phyloP scores from a whole-genome alignment of 345 rosid species.

The Citrus australasica region DNA sequence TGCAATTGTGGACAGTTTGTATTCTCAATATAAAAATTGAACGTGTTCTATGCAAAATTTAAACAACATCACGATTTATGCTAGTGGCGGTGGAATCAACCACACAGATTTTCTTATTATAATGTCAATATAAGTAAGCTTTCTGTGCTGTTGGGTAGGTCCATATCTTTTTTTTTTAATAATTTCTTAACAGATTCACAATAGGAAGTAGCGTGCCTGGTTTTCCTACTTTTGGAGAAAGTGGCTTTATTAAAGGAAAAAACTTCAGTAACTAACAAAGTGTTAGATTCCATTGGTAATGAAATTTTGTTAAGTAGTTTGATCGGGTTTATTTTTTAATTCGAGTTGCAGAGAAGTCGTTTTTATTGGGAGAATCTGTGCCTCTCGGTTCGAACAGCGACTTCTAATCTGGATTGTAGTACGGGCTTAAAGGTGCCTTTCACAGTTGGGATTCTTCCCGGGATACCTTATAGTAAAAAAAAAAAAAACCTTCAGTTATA shows the following conservation, averaged over 20 bases:
- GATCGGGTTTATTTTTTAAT: no score
- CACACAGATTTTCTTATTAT: no score
- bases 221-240: neutral
- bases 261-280: neutral
- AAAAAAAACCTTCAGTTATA: neutral
- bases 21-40: neutral
- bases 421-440: no score
- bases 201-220: constrained; percentile 18
- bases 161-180: neutral
- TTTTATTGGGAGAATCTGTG: no score
- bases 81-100: no score
- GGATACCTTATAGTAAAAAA: no score
- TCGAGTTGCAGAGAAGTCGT: no score
- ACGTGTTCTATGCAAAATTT: neutral
- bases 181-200: neutral
- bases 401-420: no score
- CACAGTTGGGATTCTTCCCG: fast-evolving
- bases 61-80: neutral
- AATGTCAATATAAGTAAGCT: neutral
- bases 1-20: neutral
- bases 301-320: no score
- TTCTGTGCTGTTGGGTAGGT: neutral
- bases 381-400: fast-evolving
- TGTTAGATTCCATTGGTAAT: no score
- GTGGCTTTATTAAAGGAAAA: neutral